Base-by-base conservation (phyloP, 176 grass and related monocot species). In the Raddia guianensis region DNA sequence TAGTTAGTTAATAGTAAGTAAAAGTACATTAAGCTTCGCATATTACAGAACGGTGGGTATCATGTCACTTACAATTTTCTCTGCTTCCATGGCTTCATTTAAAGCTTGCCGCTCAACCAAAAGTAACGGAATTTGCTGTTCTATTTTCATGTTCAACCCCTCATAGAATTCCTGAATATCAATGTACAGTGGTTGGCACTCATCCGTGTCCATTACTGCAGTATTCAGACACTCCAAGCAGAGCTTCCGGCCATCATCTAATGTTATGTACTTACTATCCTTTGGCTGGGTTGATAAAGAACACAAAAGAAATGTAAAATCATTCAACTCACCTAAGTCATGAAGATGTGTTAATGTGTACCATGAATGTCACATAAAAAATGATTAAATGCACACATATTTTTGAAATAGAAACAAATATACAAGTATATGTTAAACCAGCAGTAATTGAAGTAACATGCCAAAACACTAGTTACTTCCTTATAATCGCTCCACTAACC, bases 111-210 rank as follows among this genome's bases (percentile, higher is more conserved):
- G 73, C 86, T 99, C 96, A 56, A 99, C 96, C 47, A 99, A 84
- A 82, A 99, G 92, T 78, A 99, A 71, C 33, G 96, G 96, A 81
- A 99, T 59, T 83, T 99, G 96, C 57, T 99, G 92, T 87, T 91
- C 86, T 56, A 99, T 66, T 89, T 99, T 99, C 96, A 99, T 99
- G 62, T 95, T 93, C 67, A 99, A 69, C 83, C 96, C 96, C 82
- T 99, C 96, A 86, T 80, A 99, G 74, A 88, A 99, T 81, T 99
- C 96, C 48, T 93, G 88, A 86, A 99, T 95, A 27, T 95, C 90
- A 62, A 99, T 85, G 86, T 99, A 93, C 65, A 99, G 90, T 16
- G 89, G 93, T 78, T 99, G 92, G 80, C 96, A 93, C 76, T 99
- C 96, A 20, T 51, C 49, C 49, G 87, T 93, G 76, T 99, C 96